Conservation (phyloP, 1,284 basidiomycete genomes). For the Ceratobasidium sp. region DNA sequence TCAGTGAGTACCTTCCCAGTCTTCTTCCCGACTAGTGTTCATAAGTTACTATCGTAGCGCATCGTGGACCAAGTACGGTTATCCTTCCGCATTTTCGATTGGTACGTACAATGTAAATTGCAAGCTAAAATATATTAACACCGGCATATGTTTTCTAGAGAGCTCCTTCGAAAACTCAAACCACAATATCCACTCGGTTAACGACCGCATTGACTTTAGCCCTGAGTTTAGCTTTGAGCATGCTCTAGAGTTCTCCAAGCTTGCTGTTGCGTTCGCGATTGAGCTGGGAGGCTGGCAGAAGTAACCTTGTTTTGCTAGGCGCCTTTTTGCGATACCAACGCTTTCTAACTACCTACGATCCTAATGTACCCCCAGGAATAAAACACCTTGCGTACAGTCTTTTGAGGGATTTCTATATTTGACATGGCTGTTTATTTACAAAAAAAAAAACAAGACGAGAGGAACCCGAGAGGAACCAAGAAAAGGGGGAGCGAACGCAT, state of each 20-base stretch:
- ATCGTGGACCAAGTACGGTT: conserved; percentile 88
- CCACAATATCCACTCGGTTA: conserved; percentile 82
- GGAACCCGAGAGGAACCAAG: background rate
- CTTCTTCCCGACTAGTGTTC: conserved; percentile 49
- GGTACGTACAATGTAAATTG: conserved; percentile 63
- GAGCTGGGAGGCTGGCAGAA: conserved; percentile 75
- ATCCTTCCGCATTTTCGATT: conserved; percentile 85
- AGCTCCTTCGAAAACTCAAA: conserved; percentile 80
- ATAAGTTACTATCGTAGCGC: conserved; percentile 64
- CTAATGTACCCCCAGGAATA: background rate
- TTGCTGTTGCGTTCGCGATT: conserved; percentile 85
- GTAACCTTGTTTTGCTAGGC: conserved; percentile 35
- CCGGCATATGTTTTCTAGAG: conserved; percentile 62
- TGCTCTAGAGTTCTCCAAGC: conserved; percentile 90
- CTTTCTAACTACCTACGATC: conserved; percentile 6
- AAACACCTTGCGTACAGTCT: background rate
- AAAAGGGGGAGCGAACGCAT: background rate
- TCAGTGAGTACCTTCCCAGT: conserved; percentile 67
- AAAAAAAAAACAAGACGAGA: conserved; percentile 1
- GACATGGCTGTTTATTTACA: conserved; percentile 10
- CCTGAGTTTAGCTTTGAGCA: conserved; percentile 88
- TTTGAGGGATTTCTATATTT: background rate
- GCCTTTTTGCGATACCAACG: background rate
- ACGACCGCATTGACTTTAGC: conserved; percentile 86
- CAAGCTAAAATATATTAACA: conserved; percentile 42